These are phyloP conservation scores for Venturia oleaginea DNA, from an alignment of 2,329 filamentous ascomycete species.

Conservation along the genomic window DNA sequence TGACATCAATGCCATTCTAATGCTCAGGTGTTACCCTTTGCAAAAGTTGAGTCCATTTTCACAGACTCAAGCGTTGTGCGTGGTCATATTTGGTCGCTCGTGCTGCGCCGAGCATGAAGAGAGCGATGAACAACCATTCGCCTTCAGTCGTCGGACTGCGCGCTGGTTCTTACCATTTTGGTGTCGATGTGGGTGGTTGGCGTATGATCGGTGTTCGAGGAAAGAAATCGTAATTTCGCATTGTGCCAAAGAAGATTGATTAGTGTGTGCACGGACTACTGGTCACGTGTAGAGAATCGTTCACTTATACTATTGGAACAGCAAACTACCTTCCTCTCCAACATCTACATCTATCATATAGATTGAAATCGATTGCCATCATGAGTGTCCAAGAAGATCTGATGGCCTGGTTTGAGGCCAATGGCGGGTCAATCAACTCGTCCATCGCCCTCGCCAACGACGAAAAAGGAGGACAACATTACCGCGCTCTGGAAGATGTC, in stretches of 20 bases:
- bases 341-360: not conserved
- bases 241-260: not conserved
- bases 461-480: constrained; percentile 11
- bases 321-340: not conserved
- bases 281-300: not conserved
- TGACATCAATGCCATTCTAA: constrained; percentile 7
- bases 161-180: constrained; percentile 8
- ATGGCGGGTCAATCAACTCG: constrained; percentile 6
- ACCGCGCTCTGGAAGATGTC: constrained; percentile 2
- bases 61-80: not conserved
- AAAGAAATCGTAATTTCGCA: not conserved
- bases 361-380: not conserved
- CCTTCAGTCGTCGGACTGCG: not conserved
- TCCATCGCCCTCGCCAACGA: constrained; percentile 6
- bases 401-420: not conserved
- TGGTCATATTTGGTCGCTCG: not conserved
- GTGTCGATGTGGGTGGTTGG: constrained; percentile 1
- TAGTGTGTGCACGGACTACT: not conserved
- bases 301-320: not conserved
- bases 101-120: constrained; percentile 4
- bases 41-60: not conserved
- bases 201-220: not conserved
- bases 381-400: constrained; percentile 1
- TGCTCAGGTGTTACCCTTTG: not conserved
- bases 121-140: constrained; percentile 3